phyloP scores from a whole-genome alignment of 192 early-diverging fungal species.

The Mortierella antarctica region DNA sequence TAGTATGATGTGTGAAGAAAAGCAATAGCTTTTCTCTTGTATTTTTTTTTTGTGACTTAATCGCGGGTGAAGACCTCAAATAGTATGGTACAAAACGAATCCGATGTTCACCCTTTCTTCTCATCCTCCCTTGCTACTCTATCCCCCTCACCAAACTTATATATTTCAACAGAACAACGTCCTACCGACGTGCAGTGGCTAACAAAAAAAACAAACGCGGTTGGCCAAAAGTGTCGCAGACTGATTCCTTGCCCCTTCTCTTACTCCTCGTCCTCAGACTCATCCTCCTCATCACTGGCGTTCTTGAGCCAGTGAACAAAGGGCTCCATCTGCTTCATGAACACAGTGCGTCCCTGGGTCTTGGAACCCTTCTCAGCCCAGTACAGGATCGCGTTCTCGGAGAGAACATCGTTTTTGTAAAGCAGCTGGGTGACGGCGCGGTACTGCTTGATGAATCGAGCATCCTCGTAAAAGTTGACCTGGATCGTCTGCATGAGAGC shows the following conservation, averaged over 20 bases:
- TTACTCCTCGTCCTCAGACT: conserved; percentile 69
- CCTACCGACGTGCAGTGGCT: no score
- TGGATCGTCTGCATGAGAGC: conserved; percentile 88
- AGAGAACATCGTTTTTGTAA: conserved; percentile 92
- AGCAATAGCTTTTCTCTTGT: neutral
- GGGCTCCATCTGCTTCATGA: conserved; percentile 94
- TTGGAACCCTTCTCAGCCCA: conserved; percentile 94
- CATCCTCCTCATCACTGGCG: conserved; percentile 76
- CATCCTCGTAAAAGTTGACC: conserved; percentile 87
- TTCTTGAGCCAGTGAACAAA: conserved; percentile 86
- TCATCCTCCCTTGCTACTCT: neutral
- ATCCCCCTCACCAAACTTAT: neutral
- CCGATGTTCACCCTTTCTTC: conserved; percentile 4
- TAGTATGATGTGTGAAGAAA: neutral
- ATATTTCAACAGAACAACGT: no score
- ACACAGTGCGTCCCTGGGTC: conserved; percentile 87
- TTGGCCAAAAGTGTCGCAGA: neutral
- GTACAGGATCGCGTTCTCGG: conserved; percentile 92
- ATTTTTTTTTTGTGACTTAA: neutral
- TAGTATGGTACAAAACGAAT: conserved; percentile 5
- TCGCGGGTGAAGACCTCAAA: neutral
- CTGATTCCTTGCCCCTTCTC: neutral
- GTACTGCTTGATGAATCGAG: conserved; percentile 89
- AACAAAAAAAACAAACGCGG: no score
- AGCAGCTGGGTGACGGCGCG: conserved; percentile 82